Conservation (phyloP, 371 early-diverging fungal genomes). For the Cokeromyces recurvatus region DNA sequence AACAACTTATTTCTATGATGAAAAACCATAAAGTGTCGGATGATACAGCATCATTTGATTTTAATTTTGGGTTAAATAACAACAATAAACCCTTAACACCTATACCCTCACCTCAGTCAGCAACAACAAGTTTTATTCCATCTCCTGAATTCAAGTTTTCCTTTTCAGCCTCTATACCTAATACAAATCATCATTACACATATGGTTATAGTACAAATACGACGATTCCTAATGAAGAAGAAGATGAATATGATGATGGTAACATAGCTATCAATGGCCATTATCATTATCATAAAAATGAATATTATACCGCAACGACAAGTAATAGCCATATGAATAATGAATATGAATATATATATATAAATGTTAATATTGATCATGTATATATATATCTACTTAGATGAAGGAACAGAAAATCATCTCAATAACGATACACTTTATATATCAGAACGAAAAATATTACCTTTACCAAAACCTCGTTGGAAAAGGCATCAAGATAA, state of each 20-base stretch:
- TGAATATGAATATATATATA: too few species aligned
- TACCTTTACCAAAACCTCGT: conserved; percentile 22
- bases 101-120: not conserved
- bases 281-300: too few species aligned
- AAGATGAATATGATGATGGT: too few species aligned
- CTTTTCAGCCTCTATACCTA: conserved; percentile 7
- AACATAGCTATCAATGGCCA: too few species aligned
- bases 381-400: too few species aligned
- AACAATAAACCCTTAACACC: not conserved
- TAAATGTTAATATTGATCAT: too few species aligned
- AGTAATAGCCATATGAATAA: too few species aligned
- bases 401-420: too few species aligned
- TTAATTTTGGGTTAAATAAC: conserved; percentile 3
- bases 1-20: conserved; percentile 25
- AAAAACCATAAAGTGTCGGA: conserved; percentile 23
- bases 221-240: too few species aligned
- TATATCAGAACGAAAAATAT: conserved; percentile 21
- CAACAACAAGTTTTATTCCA: not conserved
- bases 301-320: too few species aligned
- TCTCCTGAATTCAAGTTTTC: conserved; percentile 20
- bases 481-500: conserved; percentile 1
- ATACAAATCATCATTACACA: not conserved
- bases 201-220: too few species aligned
- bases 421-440: too few species aligned
- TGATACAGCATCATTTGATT: conserved; percentile 6